Conservation (phyloP, 495 filamentous ascomycete genomes). For the Oidiodendron maius region DNA sequence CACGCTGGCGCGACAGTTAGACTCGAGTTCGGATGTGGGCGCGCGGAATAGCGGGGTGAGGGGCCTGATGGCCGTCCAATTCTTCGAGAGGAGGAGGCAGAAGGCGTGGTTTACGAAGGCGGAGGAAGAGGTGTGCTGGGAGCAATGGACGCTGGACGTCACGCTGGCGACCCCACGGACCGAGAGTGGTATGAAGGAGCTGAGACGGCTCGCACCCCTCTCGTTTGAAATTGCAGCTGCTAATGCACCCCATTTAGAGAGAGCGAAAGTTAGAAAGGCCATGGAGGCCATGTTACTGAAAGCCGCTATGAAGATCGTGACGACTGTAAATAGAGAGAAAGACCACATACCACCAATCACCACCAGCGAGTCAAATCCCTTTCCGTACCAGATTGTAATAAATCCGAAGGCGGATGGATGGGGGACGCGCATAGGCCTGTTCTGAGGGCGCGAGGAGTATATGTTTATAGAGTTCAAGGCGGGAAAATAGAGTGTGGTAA, state of each 20-base stretch:
- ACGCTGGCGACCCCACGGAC: slow-evolving; percentile 84
- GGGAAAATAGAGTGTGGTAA: slow-evolving; percentile 10
- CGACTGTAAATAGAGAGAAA: slow-evolving; percentile 78
- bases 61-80: slow-evolving; percentile 80
- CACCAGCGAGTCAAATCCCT: slow-evolving; percentile 85
- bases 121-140: slow-evolving; percentile 90
- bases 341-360: slow-evolving; percentile 98
- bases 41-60: slow-evolving; percentile 50
- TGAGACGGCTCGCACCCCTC: too few relatives aligned
- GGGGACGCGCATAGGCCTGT: slow-evolving; percentile 43
- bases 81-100: slow-evolving; percentile 85
- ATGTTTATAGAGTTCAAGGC: slow-evolving; percentile 13
- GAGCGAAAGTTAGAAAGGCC: slow-evolving; percentile 76
- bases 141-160: slow-evolving; percentile 88
- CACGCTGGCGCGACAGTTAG: slow-evolving; percentile 63
- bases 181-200: slow-evolving; percentile 68
- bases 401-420: slow-evolving; percentile 74
- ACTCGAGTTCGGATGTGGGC: slow-evolving; percentile 40
- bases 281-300: slow-evolving; percentile 84
- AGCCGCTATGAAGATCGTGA: slow-evolving; percentile 81
- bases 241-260: slow-evolving; percentile 47
- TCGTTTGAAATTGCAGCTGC: background rate
- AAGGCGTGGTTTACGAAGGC: slow-evolving; percentile 78
- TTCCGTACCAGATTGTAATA: slow-evolving; percentile 87
- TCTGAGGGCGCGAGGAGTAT: slow-evolving; percentile 7